These are phyloP conservation scores for Diaporthe sp. DNA, from an alignment of 2,329 filamentous ascomycete genomes.

Conservation along the genomic window DNA sequence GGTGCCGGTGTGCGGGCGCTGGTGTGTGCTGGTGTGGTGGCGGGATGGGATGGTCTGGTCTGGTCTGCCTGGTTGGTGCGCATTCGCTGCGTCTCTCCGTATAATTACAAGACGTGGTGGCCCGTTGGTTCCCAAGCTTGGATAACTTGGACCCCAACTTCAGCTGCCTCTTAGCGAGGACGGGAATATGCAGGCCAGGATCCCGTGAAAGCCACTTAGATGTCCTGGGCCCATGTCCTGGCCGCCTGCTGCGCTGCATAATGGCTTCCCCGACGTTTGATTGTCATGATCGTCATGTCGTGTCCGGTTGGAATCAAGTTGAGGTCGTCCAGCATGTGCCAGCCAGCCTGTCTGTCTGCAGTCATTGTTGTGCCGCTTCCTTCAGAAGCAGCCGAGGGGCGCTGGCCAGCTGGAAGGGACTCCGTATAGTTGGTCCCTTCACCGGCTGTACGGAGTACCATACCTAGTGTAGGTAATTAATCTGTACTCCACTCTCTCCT, in stretches of 20 bases:
- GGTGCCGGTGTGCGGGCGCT: not conserved
- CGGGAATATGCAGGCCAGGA: conserved; percentile 21
- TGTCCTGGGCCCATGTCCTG: not conserved
- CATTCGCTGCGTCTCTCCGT: not conserved
- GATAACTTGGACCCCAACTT: not conserved
- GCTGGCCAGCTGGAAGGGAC: not conserved
- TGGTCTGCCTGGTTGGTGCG: not conserved
- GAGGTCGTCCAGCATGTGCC: not conserved
- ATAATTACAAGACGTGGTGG: not conserved
- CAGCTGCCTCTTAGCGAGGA: conserved; percentile 24
- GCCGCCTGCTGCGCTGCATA: conserved; percentile 2
- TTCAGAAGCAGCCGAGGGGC: not conserved
- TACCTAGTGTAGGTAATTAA: no score
- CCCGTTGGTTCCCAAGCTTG: conserved; percentile 17
- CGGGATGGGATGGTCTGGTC: not conserved
- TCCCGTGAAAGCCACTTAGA: not conserved
- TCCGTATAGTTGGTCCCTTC: not conserved
- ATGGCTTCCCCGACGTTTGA: conserved; percentile 1
- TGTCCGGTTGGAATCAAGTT: not conserved
- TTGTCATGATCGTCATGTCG: conserved; percentile 6
- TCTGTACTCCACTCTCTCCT: not conserved
- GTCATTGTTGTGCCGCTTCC: not conserved
- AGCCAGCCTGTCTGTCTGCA: not conserved
- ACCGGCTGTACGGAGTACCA: not conserved
- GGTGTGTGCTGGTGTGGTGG: not conserved